These are phyloP conservation scores for Sarocladium oryzae DNA, from an alignment of 2,329 filamentous ascomycete genomes.

Conservation along the genomic window DNA sequence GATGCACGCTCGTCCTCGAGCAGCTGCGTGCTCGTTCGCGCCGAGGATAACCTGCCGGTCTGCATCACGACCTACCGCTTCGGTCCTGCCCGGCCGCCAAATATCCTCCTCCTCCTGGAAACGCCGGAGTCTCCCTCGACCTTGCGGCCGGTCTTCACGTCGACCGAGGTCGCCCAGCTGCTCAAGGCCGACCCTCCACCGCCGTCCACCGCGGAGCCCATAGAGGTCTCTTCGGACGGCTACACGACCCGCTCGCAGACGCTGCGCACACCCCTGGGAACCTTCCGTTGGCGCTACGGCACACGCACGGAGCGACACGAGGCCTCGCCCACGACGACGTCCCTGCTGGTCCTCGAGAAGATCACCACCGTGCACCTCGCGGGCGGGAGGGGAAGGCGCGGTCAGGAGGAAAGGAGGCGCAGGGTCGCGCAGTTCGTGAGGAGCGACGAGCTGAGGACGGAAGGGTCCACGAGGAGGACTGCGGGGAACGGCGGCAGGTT, in stretches of 20 bases:
- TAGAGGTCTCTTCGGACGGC: slow-evolving; percentile 25
- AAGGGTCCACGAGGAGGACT: slow-evolving; percentile 28
- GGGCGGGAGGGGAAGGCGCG: slow-evolving; percentile 19
- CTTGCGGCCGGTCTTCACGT: not conserved
- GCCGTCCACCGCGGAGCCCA: slow-evolving; percentile 20
- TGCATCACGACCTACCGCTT: slow-evolving; percentile 50
- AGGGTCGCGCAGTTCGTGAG: slow-evolving; percentile 39
- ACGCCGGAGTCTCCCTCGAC: too few species aligned
- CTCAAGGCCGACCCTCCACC: slow-evolving; percentile 5
- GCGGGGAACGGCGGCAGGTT: slow-evolving; percentile 47
- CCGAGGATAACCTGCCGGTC: slow-evolving; percentile 25
- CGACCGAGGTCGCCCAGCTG: not conserved
- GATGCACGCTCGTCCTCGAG: slow-evolving; percentile 38
- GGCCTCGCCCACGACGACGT: slow-evolving; percentile 26
- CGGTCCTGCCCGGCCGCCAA: slow-evolving; percentile 46
- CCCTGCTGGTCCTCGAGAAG: slow-evolving; percentile 44
- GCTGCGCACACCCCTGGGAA: slow-evolving; percentile 42
- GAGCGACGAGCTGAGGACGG: slow-evolving; percentile 30
- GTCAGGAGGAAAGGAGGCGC: slow-evolving; percentile 22
- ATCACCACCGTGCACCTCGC: slow-evolving; percentile 27
- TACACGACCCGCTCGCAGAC: slow-evolving; percentile 39
- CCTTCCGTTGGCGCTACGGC: slow-evolving; percentile 51
- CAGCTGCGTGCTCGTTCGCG: slow-evolving; percentile 36
- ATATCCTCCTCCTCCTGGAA: slow-evolving; percentile 27
- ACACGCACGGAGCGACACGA: slow-evolving; percentile 35